Conservation (phyloP, 768 basidiomycete species). For the Mycena rebaudengoi region DNA sequence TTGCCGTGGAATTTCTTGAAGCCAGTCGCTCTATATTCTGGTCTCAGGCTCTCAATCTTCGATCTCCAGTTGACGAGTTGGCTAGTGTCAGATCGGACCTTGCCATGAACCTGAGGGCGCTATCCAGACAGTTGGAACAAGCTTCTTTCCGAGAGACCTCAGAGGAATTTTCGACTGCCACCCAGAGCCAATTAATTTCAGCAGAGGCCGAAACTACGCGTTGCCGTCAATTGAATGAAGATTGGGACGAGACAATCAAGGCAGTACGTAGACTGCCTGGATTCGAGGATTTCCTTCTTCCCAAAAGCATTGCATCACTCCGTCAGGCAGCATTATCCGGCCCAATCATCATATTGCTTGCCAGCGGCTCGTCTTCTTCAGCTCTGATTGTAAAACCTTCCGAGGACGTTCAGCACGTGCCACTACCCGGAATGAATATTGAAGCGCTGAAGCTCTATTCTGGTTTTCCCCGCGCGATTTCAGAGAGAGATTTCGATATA, state of each 20-base stretch:
- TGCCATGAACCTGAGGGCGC: not conserved
- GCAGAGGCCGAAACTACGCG: conserved; percentile 26
- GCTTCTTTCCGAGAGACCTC: conserved; percentile 21
- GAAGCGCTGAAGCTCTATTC: not conserved
- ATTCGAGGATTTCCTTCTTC: conserved; percentile 33
- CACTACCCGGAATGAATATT: not conserved
- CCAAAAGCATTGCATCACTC: conserved; percentile 2
- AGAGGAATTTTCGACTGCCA: not conserved
- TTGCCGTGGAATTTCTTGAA: conserved; percentile 18
- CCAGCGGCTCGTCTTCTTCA: conserved; percentile 12
- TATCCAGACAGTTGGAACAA: not conserved
- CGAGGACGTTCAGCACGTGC: not conserved
- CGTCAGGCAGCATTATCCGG: conserved; percentile 3
- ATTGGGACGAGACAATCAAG: conserved; percentile 27
- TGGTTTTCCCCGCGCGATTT: not conserved
- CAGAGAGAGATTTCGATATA: not conserved
- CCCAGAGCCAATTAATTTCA: conserved; percentile 15
- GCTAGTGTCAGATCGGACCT: not conserved
- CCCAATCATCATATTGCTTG: conserved; percentile 24
- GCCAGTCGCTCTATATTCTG: conserved; percentile 12
- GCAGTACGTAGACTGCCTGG: conserved; percentile 20
- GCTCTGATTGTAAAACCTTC: conserved; percentile 12
- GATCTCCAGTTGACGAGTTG: conserved; percentile 7
- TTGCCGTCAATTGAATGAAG: conserved; percentile 27
- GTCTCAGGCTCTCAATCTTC: conserved; percentile 12